A percentile compares a stretch with the other conserved stretches of the same genome.
Conservation (phyloP, 2,329 filamentous ascomycete genomes). For the Xylariaceae sp. region DNA sequence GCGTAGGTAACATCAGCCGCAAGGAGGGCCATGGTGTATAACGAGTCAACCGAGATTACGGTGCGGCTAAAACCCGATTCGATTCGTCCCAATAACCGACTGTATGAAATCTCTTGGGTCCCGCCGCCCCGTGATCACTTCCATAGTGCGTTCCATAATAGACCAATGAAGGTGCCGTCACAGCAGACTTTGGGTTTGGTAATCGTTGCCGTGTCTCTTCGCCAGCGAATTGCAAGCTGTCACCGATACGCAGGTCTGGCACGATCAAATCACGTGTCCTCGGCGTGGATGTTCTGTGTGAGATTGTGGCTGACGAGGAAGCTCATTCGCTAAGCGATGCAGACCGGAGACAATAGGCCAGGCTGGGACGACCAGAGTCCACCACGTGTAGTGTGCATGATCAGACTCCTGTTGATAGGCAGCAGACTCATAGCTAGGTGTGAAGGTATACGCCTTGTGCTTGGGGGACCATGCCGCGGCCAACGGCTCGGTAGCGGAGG, state of each 20-base stretch:
- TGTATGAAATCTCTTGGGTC: slow-evolving; percentile 1
- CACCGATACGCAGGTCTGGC: not conserved
- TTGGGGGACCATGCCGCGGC: slow-evolving; percentile 4
- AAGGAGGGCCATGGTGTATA: slow-evolving; percentile 7
- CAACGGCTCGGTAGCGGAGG: not conserved
- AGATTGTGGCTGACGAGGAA: slow-evolving; percentile 9
- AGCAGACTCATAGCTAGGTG: not conserved
- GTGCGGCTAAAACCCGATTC: slow-evolving; percentile 5
- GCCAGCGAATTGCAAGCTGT: not conserved
- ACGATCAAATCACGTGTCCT: slow-evolving; percentile 9
- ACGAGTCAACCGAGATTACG: slow-evolving; percentile 16
- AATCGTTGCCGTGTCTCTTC: not conserved
- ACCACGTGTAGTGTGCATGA: slow-evolving; percentile 15
- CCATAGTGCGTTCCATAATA: slow-evolving; percentile 1
- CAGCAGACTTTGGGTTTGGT: not conserved
- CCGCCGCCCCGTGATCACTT: not conserved
- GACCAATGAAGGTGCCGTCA: not conserved
- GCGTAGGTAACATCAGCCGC: slow-evolving; percentile 3
- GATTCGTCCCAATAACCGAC: slow-evolving; percentile 14
- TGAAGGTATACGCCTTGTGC: not conserved
- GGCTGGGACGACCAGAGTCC: slow-evolving; percentile 7
- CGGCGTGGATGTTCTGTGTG: slow-evolving; percentile 6
- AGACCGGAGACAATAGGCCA: slow-evolving; percentile 2
- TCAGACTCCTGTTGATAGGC: not conserved
- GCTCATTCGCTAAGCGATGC: slow-evolving; percentile 12